phyloP scores from a whole-genome alignment of 2,329 filamentous ascomycete species.

The Trichoderma sp. region DNA sequence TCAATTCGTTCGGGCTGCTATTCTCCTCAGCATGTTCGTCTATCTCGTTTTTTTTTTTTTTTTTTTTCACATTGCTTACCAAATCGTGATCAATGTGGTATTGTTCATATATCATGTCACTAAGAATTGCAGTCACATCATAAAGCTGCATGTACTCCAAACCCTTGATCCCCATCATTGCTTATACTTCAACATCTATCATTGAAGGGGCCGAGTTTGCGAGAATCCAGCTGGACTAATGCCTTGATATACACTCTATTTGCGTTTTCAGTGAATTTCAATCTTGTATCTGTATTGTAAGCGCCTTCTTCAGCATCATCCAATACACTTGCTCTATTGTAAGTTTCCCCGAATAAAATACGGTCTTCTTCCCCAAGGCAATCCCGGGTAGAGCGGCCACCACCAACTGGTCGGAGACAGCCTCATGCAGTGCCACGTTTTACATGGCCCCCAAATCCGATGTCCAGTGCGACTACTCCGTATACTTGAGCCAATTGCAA shows the following conservation, averaged over 20 bases:
- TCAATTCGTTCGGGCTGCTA: no score
- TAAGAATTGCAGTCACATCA: no score
- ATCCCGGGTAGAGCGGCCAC: background rate
- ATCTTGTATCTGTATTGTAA: background rate
- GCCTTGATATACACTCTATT: background rate
- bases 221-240: background rate
- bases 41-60: no score
- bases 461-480: background rate
- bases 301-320: background rate
- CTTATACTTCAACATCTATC: no score
- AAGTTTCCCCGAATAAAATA: background rate
- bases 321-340: background rate
- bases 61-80: no score
- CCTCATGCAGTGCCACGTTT: background rate
- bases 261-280: background rate
- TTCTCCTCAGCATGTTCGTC: no score
- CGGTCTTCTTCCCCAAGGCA: background rate
- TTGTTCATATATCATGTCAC: no score
- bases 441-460: background rate
- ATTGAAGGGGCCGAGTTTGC: background rate
- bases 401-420: background rate
- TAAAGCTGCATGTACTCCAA: no score
- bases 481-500: background rate
- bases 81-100: no score
- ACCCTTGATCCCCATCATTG: no score